These are phyloP conservation scores for Amanita muscaria DNA, from an alignment of 768 basidiomycete species.

Conservation along the genomic window DNA sequence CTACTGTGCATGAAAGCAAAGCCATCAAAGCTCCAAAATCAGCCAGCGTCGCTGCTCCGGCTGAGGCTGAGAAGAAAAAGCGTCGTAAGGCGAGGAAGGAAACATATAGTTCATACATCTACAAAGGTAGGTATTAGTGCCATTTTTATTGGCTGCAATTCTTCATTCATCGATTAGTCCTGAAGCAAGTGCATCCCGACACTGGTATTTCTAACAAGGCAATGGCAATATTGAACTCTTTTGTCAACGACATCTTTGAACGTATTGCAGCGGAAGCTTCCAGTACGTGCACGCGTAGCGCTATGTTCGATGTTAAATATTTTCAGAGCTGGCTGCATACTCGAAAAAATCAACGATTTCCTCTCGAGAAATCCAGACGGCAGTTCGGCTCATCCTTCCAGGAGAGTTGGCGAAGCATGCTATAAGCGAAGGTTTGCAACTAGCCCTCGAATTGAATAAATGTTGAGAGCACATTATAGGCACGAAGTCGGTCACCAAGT, in stretches of 20 bases:
- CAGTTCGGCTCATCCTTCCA: slow-evolving; percentile 74
- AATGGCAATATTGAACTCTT: slow-evolving; percentile 77
- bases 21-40: slow-evolving; percentile 35
- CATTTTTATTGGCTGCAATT: neutral
- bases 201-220: slow-evolving; percentile 91
- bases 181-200: slow-evolving; percentile 90
- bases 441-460: slow-evolving; percentile 9
- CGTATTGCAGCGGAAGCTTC: slow-evolving; percentile 70
- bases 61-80: slow-evolving; percentile 71
- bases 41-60: slow-evolving; percentile 27
- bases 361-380: slow-evolving; percentile 85
- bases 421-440: slow-evolving; percentile 51
- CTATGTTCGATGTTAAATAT: neutral
- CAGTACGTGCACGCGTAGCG: slow-evolving; percentile 31
- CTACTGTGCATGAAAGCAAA: slow-evolving; percentile 31
- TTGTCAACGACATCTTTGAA: slow-evolving; percentile 81
- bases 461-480: slow-evolving; percentile 18
- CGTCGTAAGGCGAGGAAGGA: slow-evolving; percentile 74
- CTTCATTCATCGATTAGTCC: slow-evolving; percentile 33
- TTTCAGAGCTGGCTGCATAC: slow-evolving; percentile 67
- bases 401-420: slow-evolving; percentile 85
- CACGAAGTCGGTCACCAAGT: slow-evolving; percentile 15
- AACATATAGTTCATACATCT: slow-evolving; percentile 81
- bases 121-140: slow-evolving; percentile 56
- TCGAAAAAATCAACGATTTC: slow-evolving; percentile 89